Evolutionary conservation across 768 basidiomycete species (phyloP).

Genomic region (Leccinum imitatum): DNA sequence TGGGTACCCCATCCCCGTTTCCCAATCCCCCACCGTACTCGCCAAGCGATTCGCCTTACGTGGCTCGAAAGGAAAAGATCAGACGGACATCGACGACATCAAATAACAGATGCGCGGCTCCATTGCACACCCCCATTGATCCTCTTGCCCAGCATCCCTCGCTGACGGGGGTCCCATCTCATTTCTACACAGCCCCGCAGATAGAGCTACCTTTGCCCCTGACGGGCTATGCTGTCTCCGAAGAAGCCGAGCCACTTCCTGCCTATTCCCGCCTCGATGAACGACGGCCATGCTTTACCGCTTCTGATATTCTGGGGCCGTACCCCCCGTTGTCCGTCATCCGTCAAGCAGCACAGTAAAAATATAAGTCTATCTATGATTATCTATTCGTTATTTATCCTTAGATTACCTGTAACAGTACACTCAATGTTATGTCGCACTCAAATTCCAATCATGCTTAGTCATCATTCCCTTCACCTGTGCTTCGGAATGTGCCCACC

Average conservation of each 20-base stretch:
- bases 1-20: conserved; percentile 4
- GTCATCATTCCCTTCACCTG: conserved; percentile 9
- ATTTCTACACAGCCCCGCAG: neutral
- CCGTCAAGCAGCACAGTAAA: conserved; percentile 1
- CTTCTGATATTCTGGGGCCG: conserved; percentile 26
- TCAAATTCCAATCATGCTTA: conserved; percentile 10
- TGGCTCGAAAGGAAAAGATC: neutral
- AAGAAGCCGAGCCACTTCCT: conserved; percentile 20
- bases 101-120: neutral
- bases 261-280: conserved; percentile 31
- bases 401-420: neutral
- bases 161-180: conserved; percentile 19
- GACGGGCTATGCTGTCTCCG: neutral
- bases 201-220: neutral
- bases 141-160: conserved; percentile 15
- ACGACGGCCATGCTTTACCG: conserved; percentile 17
- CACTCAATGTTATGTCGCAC: too few relatives aligned
- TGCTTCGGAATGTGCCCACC: neutral
- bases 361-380: conserved; percentile 3
- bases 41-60: neutral
- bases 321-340: conserved; percentile 26
- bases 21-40: conserved; percentile 25
- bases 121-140: neutral
- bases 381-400: conserved; percentile 1
- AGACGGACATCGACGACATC: neutral